Percentiles rank a stretch among this genome's conserved stretches.
These are phyloP conservation scores for Oenanthe sinensis DNA, from an alignment of 129 eudicot species.

Conservation along the genomic window DNA sequence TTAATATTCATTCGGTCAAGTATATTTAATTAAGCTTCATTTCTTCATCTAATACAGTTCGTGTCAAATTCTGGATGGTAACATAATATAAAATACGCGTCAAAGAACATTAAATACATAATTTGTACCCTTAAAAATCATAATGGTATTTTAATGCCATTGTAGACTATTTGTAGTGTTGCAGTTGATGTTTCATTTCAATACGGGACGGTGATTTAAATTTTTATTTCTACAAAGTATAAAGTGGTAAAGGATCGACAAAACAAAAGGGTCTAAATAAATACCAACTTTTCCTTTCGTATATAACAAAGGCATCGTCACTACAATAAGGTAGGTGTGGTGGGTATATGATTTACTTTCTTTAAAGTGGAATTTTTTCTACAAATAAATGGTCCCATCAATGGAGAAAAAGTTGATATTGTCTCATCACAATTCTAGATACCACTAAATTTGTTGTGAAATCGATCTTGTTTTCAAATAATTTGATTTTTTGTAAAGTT, in stretches of 20 bases:
- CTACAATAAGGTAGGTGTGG: neutral
- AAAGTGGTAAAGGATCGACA: neutral
- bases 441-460: neutral
- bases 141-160: neutral
- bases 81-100: neutral
- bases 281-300: neutral
- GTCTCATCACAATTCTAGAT: neutral
- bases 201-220: neutral
- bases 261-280: neutral
- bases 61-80: too few relatives aligned
- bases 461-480: neutral
- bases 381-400: neutral
- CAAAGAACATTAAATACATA: neutral
- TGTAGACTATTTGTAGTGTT: too few relatives aligned
- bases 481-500: too few relatives aligned
- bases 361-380: neutral
- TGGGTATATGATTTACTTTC: neutral
- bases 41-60: too few relatives aligned
- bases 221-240: too few relatives aligned
- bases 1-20: too few relatives aligned
- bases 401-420: neutral
- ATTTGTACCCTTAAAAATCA: neutral
- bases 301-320: too few relatives aligned
- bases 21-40: too few relatives aligned
- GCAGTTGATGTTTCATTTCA: neutral